These are phyloP conservation scores for Danielia reshetovae DNA, from an alignment of 805 yeast genomes.

Conservation along the genomic window DNA sequence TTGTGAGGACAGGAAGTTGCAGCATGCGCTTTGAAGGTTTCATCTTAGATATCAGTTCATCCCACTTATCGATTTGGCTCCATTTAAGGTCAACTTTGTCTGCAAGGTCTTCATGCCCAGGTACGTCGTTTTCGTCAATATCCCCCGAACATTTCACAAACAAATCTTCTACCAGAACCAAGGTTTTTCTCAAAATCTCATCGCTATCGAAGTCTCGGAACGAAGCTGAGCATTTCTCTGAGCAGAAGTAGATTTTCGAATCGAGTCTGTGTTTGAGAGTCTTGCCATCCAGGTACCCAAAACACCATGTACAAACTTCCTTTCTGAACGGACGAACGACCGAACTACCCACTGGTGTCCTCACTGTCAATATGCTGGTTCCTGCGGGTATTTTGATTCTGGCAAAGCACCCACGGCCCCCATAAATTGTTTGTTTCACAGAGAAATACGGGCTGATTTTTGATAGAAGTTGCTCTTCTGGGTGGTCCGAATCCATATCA, in stretches of 20 bases:
- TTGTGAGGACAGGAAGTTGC: constrained; percentile 41
- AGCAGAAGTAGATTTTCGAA: constrained; percentile 45
- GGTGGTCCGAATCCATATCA: too few relatives aligned
- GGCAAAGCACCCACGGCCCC: constrained; percentile 65
- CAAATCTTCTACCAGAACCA: constrained; percentile 37
- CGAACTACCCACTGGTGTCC: constrained; percentile 44
- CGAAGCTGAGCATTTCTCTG: constrained; percentile 36
- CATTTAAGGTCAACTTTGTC: constrained; percentile 27
- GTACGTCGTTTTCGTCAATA: constrained; percentile 14
- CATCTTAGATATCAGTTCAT: constrained; percentile 23
- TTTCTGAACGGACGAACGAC: constrained; percentile 52
- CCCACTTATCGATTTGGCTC: constrained; percentile 38
- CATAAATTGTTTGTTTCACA: constrained; percentile 39
- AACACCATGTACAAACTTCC: constrained; percentile 60
- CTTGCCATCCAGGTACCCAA: constrained; percentile 44
- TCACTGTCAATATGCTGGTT: constrained; percentile 37
- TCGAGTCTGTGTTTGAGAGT: constrained; percentile 40
- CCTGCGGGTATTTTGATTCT: constrained; percentile 33
- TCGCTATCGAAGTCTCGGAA: constrained; percentile 37
- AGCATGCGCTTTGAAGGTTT: constrained; percentile 33
- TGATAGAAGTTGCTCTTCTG: constrained; percentile 5
- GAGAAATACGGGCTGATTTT: constrained; percentile 20
- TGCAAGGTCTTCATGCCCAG: constrained; percentile 8
- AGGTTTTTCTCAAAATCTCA: constrained; percentile 26
- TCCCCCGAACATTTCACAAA: constrained; percentile 26